These are phyloP conservation scores for Chaetomiaceae sp. DNA, from an alignment of 2,329 filamentous ascomycete species.

Conservation along the genomic window DNA sequence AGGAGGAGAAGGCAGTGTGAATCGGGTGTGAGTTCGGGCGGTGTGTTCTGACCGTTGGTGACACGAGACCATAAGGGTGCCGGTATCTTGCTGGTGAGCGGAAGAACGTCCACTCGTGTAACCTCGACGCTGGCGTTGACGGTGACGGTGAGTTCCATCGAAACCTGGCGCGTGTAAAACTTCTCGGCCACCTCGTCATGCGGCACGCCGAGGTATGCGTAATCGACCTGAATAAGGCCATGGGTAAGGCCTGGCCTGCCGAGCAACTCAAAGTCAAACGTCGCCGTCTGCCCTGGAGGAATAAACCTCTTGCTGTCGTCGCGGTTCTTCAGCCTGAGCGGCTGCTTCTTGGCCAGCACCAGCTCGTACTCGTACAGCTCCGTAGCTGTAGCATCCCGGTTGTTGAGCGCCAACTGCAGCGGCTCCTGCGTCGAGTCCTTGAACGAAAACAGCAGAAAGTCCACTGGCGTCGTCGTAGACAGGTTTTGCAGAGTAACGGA, in stretches of 20 bases:
- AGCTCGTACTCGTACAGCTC: conserved; percentile 85
- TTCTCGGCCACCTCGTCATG: conserved; percentile 63
- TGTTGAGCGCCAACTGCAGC: conserved; percentile 68
- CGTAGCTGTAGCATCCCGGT: conserved; percentile 69
- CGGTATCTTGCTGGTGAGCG: conserved; percentile 65
- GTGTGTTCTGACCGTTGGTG: conserved; percentile 32
- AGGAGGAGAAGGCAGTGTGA: conserved; percentile 76
- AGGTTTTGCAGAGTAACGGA: conserved; percentile 76
- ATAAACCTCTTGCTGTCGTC: conserved; percentile 57
- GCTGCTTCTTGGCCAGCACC: conserved; percentile 69
- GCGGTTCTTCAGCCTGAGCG: conserved; percentile 52
- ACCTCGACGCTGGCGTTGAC: conserved; percentile 90
- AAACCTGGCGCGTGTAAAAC: conserved; percentile 81
- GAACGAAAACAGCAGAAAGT: conserved; percentile 84
- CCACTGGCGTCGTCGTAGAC: conserved; percentile 65
- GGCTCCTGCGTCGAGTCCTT: conserved; percentile 80
- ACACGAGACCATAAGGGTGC: conserved; percentile 51
- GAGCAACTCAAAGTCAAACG: conserved; percentile 77
- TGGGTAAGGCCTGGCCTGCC: conserved; percentile 81
- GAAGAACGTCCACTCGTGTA: conserved; percentile 71
- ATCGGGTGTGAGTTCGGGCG: conserved; percentile 41
- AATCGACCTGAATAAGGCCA: conserved; percentile 78
- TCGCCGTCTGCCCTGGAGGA: conserved; percentile 60
- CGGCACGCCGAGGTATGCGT: conserved; percentile 71
- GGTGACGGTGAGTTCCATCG: conserved; percentile 76